Evolutionary conservation across 352 stramenopile species (phyloP).

Genomic region (Thraustochytrium striatum): DNA sequence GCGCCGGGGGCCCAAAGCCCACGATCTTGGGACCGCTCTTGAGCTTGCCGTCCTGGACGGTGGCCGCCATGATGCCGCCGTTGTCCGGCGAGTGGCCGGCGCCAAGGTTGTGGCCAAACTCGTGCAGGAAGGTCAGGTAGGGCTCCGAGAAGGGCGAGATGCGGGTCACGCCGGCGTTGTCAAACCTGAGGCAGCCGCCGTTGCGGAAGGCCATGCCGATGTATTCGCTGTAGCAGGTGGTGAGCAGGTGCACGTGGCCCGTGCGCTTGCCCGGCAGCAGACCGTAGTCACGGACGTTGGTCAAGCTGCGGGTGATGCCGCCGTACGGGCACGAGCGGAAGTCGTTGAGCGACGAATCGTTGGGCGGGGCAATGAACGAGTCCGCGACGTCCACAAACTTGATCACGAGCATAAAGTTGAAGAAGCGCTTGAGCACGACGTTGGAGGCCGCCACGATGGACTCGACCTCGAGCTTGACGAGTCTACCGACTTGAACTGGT

Average conservation of each 20-base stretch:
- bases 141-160: neutral
- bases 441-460: neutral
- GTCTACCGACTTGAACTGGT: neutral
- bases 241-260: neutral
- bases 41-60: slow-evolving; percentile 12
- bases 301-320: neutral
- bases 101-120: slow-evolving; percentile 4
- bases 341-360: slow-evolving; percentile 4
- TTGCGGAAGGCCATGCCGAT: neutral
- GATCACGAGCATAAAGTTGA: neutral
- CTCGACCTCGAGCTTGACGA: neutral
- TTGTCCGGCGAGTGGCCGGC: neutral
- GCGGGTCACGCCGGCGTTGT: neutral
- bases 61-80: slow-evolving; percentile 37
- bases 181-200: neutral
- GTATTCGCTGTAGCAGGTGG: neutral
- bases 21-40: too few species aligned
- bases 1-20: too few species aligned
- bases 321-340: slow-evolving; percentile 2
- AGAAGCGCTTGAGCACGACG: neutral
- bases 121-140: slow-evolving; percentile 30
- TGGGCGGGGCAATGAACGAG: neutral
- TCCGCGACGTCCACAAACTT: neutral
- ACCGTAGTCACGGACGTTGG: neutral
- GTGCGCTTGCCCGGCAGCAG: neutral